Percentiles rank a stretch among this genome's conserved stretches.
These are phyloP conservation scores for Aspergillus cejpii DNA, from an alignment of 2,329 filamentous ascomycete genomes.

Conservation along the genomic window DNA sequence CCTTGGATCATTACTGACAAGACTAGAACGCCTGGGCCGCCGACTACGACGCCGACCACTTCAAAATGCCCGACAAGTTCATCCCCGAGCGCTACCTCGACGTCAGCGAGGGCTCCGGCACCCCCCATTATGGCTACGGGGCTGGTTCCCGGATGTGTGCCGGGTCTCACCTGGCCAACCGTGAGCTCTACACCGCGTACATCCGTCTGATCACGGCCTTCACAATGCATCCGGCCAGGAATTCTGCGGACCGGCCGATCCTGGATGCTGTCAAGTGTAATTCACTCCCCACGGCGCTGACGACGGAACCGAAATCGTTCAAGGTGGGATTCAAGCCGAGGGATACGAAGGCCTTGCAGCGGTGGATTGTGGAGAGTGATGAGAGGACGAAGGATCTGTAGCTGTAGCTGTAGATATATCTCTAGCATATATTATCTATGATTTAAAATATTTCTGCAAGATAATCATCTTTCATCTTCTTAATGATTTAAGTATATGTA, in stretches of 20 bases:
- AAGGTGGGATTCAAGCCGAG: constrained; percentile 52
- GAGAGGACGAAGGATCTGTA: constrained; percentile 47
- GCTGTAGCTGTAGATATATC: constrained; percentile 4
- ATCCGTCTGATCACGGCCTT: constrained; percentile 55
- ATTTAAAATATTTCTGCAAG: too few relatives aligned
- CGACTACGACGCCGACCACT: constrained; percentile 64
- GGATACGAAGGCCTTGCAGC: constrained; percentile 41
- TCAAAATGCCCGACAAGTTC: constrained; percentile 57
- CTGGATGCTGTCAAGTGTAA: constrained; percentile 55
- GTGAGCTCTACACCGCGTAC: constrained; percentile 57
- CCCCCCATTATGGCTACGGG: constrained; percentile 57
- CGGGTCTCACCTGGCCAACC: constrained; percentile 57
- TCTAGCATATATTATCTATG: too few relatives aligned
- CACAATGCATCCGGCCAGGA: constrained; percentile 45
- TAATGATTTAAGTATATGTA: neutral
- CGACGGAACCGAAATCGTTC: constrained; percentile 57
- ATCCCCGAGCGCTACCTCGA: constrained; percentile 65
- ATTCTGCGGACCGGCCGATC: constrained; percentile 46
- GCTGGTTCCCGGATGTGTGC: constrained; percentile 59
- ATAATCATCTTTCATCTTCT: too few relatives aligned
- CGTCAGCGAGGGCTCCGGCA: constrained; percentile 46
- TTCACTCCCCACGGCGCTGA: constrained; percentile 51
- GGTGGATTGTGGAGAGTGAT: constrained; percentile 51
- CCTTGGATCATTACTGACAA: neutral
- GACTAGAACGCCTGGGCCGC: constrained; percentile 63